These are phyloP conservation scores for Trichoderma lentiforme DNA, from an alignment of 2,329 filamentous ascomycete species.

Conservation along the genomic window DNA sequence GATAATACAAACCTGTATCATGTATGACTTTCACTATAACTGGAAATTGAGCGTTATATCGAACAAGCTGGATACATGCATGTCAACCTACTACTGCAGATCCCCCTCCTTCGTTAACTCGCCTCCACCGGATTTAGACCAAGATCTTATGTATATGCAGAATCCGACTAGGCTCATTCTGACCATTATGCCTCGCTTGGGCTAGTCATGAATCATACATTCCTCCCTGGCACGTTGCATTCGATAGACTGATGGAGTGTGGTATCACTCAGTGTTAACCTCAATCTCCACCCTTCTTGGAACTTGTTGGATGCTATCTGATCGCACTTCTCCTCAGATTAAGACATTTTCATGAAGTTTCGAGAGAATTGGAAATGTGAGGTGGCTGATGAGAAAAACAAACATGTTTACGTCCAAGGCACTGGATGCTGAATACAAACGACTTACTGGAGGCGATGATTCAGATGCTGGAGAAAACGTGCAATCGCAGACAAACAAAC, in stretches of 20 bases:
- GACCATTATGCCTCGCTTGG: background rate
- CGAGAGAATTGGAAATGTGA: no score
- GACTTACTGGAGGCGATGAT: background rate
- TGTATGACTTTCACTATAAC: background rate
- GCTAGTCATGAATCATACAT: no score
- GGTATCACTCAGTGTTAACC: background rate
- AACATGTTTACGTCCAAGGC: background rate
- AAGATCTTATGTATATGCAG: background rate
- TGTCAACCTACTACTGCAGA: background rate
- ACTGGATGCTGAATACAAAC: slow-evolving; percentile 7
- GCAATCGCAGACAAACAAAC: background rate
- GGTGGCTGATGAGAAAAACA: background rate
- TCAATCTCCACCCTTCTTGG: background rate
- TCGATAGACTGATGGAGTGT: background rate
- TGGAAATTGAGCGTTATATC: background rate
- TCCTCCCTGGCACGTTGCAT: background rate
- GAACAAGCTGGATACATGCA: background rate
- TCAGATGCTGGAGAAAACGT: background rate
- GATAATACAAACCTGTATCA: background rate
- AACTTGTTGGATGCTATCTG: background rate
- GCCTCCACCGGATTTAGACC: background rate
- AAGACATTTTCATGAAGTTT: background rate
- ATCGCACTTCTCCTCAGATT: background rate
- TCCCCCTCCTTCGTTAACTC: background rate
- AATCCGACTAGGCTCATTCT: background rate